Base-by-base conservation (phyloP, 1,284 basidiomycete species). In the Earliella scabrosa region DNA sequence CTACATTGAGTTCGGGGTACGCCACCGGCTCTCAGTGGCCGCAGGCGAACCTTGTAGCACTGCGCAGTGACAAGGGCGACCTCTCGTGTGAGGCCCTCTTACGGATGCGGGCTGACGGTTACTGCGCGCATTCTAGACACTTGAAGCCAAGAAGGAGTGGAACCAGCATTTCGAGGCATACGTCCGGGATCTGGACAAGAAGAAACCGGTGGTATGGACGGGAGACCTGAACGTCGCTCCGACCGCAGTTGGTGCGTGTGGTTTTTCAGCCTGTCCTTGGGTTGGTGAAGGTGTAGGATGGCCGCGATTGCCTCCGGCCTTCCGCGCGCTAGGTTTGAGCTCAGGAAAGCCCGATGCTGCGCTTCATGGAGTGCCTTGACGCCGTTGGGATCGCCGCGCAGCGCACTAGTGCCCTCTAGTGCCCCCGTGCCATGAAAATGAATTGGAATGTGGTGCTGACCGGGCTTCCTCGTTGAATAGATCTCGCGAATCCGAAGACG, bases 191-290 rank as follows among this genome's bases (percentile, higher is more conserved):
- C 76, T 94, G 11, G 90, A 94, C 71, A 79, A 77, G 56, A 82
- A 81, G 65, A 95, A 95, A 66, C 88, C 92, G 3, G 88, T 95
- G 10, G 88, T 96, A 55, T 96, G 93, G 93, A 79, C 82, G n/a
- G 93, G 93, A 24, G 93, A 96, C 71, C 68, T 95, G 59, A 96
- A 96, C 63, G 92, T 94, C 29, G 92, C 93, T 1, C 90, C 90
- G 3, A 90, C 89, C 1, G 86, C 79, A 51, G 77, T 82, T 51
- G 90, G 90, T 87, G 53, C 41, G 73, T 60, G 8, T 18, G 24
- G 10, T 21, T 11, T 54, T 41, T 23, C 3, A 27, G 20, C 24
- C 16, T 32, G 29, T 18, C 36, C 14, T 8, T 16, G 31, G 31
- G 39, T 20, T 13, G 3, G 36, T 18, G 36, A n/a, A 38, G 32